Evolutionary conservation across 805 yeast genomes (phyloP), one percentile per base, ranked within the genome.

Genomic region (Nakazawaea pomicola): DNA sequence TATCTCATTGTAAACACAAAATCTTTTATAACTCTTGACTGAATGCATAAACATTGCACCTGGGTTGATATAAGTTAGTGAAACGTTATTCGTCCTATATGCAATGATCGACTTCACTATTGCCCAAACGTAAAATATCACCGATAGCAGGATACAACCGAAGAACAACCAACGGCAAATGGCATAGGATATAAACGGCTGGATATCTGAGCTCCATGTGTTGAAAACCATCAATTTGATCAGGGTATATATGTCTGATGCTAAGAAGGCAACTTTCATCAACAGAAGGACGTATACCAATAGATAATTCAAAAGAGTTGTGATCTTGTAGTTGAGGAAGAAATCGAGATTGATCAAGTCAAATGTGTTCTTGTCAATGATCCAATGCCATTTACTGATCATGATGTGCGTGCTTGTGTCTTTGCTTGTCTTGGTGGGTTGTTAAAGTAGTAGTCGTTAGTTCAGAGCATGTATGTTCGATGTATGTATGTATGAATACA

Each of bases 221-320:
- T 83, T 74, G 57, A 81, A 79, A 1, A 83, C 93, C 49, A 87
- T 65, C 31, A 88, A 71, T 50, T 75, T 78, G 43, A 88, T 61
- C 57, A 91, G 78, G 0, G 95, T 86, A 63, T 85, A 88, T 18
- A 87, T 68, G 64, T 88, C 96, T 1, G 84, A 72, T 1, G 68
- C 83, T 36, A 78, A 55, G 39, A 80, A 64, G 1, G 78, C 68
- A 12, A 76, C 55, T 33, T 78, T 68, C 39, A 85, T 57, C n/a
- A 73, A 48, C 38, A 37, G 30, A 12, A 33, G 19, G 19, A 75
- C 50, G 60, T 60, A 49, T 8, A 54, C 21, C 29, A 76, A 62
- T 7, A 62, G 29, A 49, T 72, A 78, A 44, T 67, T 65, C 32
- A 65, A 45, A 1, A 80, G 45, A 1, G 80, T 74, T 33, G 68